A percentile compares a stretch with the other conserved stretches of the same genome.
Conservation (phyloP, 768 basidiomycete species). For the Tricholoma sp. region DNA sequence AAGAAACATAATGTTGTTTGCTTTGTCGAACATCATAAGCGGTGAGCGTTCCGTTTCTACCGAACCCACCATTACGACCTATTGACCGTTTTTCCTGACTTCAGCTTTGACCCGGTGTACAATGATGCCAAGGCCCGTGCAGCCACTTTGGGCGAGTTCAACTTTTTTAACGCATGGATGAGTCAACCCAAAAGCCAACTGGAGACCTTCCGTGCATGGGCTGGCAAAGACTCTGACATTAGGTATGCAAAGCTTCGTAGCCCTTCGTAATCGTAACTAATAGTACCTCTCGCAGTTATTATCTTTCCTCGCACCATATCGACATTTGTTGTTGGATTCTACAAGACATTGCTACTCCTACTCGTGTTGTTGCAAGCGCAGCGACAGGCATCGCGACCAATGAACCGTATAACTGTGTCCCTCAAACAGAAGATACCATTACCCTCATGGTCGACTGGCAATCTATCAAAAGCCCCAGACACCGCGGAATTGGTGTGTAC, state of each 20-base stretch:
- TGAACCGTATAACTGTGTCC: constrained; percentile 83
- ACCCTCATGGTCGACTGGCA: constrained; percentile 95
- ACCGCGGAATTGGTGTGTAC: constrained; percentile 85
- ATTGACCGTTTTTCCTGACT: not conserved
- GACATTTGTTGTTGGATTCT: constrained; percentile 86
- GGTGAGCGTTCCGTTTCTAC: constrained; percentile 35
- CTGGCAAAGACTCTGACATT: constrained; percentile 91
- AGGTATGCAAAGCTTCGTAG: constrained; percentile 37
- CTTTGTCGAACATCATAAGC: constrained; percentile 94
- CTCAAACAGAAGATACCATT: constrained; percentile 90
- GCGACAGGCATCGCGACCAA: constrained; percentile 87
- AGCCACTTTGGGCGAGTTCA: constrained; percentile 78
- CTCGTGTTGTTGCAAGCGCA: constrained; percentile 86
- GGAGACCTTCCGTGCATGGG: constrained; percentile 94
- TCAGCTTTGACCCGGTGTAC: constrained; percentile 85
- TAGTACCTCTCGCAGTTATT: constrained; percentile 54
- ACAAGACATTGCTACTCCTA: constrained; percentile 68
- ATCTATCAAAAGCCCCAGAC: constrained; percentile 65
- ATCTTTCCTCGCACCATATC: constrained; percentile 93
- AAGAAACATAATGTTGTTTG: constrained; percentile 77
- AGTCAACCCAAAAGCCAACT: constrained; percentile 94
- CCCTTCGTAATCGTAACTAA: constrained; percentile 5
- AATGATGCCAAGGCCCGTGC: constrained; percentile 83
- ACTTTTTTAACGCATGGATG: constrained; percentile 98
- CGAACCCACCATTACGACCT: not conserved